Base-by-base conservation (phyloP, 192 early-diverging fungal genomes). In the Entomortierella chlamydospora region DNA sequence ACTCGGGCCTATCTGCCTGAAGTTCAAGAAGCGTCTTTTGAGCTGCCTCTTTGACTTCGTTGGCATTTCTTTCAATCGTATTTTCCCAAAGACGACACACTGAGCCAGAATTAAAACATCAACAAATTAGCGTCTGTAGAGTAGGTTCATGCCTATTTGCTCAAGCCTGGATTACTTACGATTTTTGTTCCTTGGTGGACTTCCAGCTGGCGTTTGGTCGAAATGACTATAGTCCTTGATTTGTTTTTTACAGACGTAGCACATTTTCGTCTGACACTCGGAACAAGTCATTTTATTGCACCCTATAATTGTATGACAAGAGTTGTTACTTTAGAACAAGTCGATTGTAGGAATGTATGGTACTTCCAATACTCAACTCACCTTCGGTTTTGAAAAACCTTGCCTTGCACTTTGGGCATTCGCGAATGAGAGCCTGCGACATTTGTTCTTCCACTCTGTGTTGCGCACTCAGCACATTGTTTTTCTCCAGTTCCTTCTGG, bases 231-330 rank as follows among this genome's bases (percentile, higher is more conserved):
- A 89, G 12, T 85, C 85, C 29, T 53, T 85, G 66, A 89, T 87
- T n/a, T 73, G 47, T 13, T 51, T 67, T 45, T 81, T 72, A 59
- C 82, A 86, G 28, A 76, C 53, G 51, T 89, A 89, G 56, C 88
- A 86, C 60, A 85, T 85, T 34, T 43, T 58, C 4, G 70, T 63
- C 10, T 69, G 61, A 23, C 88, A 83, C 34, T 83, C 51, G 13
- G 79, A 62, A 52, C 88, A 90, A 10, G 78, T 85, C 88, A 90
- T 90, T 50, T 87, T 87, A 74, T 90, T 90, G 66, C 88, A 90
- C 15, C 78, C 73, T 72, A 53, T 33, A 22, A 8, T 51, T 26
- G 30, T 4, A 15, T 2, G 42, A 50, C 20, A 23, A 63, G 11
- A 47, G 26, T 42, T 20, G 18, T 23, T 23, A 22, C 8, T 28